Base-by-base conservation (phyloP, 2,329 filamentous ascomycete genomes). In the Ophiostoma angusticollis region DNA sequence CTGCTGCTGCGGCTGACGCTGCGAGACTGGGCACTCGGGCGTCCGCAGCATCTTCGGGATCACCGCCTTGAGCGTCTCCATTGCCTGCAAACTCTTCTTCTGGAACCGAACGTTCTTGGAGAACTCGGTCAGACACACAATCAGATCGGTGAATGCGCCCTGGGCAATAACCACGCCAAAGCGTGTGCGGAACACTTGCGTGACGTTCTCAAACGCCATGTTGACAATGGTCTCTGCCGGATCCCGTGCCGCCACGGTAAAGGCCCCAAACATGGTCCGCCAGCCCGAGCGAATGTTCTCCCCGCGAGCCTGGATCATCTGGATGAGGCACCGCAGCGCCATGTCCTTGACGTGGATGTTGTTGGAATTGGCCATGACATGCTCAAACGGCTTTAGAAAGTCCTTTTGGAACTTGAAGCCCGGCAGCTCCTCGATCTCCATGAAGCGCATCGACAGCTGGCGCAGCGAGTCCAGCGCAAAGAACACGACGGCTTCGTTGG, bases 361-460 rank as follows among this genome's bases (percentile, higher is more conserved):
- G 47, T 70, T 84, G 30, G 86, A 91, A 57, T 98, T 96, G 42
- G 83, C 80, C 64, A 98, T 84, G 50, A 99, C 86, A 57, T 96
- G 85, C 62, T 98, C 89, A 51, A 98, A 99, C 0, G 93, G 91
- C 60, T 95, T 96, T 39, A 98, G 63, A 58, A 99, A 98, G 56
- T 99, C 89, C 58, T 99, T 99, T 53, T 99, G 91, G 55, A 99
- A 99, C 59, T 96, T 96, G 73, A 99, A 99, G 53, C 93, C 91
- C 1, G 91, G 85, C 49, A 99, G 62, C 58, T 99, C 91, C 56
- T 94, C 91, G 44, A 96, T 86, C 59, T 98, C 91, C 82, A 98
- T 84, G 56, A 98, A 99, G 14, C 87, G 81, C 87, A 98, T 96
- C 1, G 89, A 95, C 29, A 99, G 65, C 58, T 99, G 91, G 29